phyloP scores from a whole-genome alignment of 345 rosid species.

The Linum tenue region DNA sequence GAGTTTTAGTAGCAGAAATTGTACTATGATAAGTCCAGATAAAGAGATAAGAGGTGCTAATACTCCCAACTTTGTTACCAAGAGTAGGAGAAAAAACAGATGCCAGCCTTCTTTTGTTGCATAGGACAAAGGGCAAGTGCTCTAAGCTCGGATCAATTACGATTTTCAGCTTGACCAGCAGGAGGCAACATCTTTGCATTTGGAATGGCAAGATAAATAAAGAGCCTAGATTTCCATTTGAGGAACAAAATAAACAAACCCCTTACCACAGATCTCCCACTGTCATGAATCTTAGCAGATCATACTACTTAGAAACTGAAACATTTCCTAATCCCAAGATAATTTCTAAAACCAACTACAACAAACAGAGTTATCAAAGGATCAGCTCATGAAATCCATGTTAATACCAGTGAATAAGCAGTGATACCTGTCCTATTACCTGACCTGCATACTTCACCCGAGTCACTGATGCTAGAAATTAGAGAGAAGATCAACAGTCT shows the following conservation, averaged over 20 bases:
- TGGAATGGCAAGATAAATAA: slow-evolving; percentile 20
- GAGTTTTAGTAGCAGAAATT: slow-evolving; percentile 46
- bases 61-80: slow-evolving; percentile 64
- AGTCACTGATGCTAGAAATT: slow-evolving; percentile 10
- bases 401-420: slow-evolving; percentile 26
- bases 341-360: slow-evolving; percentile 27
- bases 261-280: slow-evolving; percentile 47
- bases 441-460: slow-evolving; percentile 31
- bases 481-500: slow-evolving; percentile 17
- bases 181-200: slow-evolving; percentile 41
- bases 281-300: slow-evolving; percentile 21
- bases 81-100: slow-evolving; percentile 37
- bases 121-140: slow-evolving; percentile 37
- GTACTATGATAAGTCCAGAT: slow-evolving; percentile 32
- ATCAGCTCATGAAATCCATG: slow-evolving; percentile 17
- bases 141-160: slow-evolving; percentile 43
- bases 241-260: slow-evolving; percentile 19
- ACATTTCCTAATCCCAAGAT: slow-evolving; percentile 11
- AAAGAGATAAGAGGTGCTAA: slow-evolving; percentile 35
- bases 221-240: slow-evolving; percentile 17
- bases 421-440: slow-evolving; percentile 40
- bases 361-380: slow-evolving; percentile 17
- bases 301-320: slow-evolving; percentile 28
- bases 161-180: slow-evolving; percentile 36
- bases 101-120: slow-evolving; percentile 46